A percentile compares a stretch with the other conserved stretches of the same genome.
Conservation (phyloP, 2,329 filamentous ascomycete species). For the Fusarium sp. region DNA sequence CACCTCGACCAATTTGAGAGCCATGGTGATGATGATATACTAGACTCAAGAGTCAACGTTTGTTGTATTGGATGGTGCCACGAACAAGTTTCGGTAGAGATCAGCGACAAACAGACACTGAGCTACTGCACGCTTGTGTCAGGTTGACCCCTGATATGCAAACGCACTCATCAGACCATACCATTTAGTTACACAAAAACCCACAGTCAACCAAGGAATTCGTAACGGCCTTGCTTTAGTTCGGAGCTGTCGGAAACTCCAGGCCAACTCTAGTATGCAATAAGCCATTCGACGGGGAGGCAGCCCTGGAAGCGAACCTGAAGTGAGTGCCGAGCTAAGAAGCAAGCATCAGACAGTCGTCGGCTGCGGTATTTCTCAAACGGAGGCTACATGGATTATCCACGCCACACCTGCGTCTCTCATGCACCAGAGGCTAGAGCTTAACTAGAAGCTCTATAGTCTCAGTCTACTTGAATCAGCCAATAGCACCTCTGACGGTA, state of each 20-base stretch:
- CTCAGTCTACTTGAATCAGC: not conserved
- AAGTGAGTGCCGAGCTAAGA: not conserved
- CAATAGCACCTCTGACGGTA: not conserved
- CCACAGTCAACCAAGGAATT: not conserved
- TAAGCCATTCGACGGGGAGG: not conserved
- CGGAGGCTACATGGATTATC: not conserved
- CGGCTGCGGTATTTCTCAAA: not conserved
- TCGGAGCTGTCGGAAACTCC: not conserved
- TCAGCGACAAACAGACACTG: not conserved
- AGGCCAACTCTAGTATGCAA: not conserved
- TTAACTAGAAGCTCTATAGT: not conserved
- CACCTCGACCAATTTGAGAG: conserved; percentile 30
- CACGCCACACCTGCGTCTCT: not conserved
- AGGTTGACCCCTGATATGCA: not conserved
- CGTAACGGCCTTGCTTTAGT: not conserved
- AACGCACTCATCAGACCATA: not conserved
- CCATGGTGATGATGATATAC: conserved; percentile 14
- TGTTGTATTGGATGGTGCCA: not conserved
- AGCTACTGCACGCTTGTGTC: not conserved
- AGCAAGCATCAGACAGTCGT: not conserved
- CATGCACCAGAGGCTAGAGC: not conserved
- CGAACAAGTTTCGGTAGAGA: not conserved
- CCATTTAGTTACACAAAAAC: not conserved
- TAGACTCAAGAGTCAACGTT: not conserved
- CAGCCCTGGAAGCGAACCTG: not conserved